Conservation (phyloP, 2,329 filamentous ascomycete species). For the Elsinoe australis region DNA sequence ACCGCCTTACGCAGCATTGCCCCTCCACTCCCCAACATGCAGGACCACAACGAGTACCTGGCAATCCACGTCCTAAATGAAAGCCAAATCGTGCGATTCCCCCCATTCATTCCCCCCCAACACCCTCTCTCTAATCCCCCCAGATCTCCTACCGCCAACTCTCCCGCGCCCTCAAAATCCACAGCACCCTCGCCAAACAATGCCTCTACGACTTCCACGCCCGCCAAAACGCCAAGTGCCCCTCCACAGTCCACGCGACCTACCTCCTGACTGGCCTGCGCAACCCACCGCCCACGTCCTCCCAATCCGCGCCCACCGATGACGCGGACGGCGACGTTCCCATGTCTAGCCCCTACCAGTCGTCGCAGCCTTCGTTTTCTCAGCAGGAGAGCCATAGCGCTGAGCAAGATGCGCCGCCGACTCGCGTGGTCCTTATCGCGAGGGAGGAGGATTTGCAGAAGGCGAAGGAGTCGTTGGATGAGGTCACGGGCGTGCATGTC, state of each 20-base stretch:
- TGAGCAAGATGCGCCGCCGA: neutral
- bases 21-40: too few species aligned
- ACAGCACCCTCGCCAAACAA: conserved; percentile 82
- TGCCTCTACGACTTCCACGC: conserved; percentile 83
- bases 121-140: conserved; percentile 14
- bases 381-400: conserved; percentile 52
- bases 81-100: conserved; percentile 55
- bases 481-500: conserved; percentile 72
- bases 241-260: conserved; percentile 77
- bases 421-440: conserved; percentile 54
- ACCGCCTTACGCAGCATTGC: too few species aligned
- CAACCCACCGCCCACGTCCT: neutral
- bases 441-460: conserved; percentile 66
- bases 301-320: neutral
- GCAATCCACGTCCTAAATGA: conserved; percentile 70
- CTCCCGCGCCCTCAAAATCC: conserved; percentile 72
- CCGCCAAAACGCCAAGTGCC: conserved; percentile 65
- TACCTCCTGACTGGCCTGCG: conserved; percentile 65
- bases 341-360: conserved; percentile 10
- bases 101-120: neutral
- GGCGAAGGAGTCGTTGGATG: conserved; percentile 58
- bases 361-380: conserved; percentile 55
- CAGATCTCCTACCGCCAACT: conserved; percentile 83
- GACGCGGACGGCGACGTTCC: conserved; percentile 2
- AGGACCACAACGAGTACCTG: conserved; percentile 61